Conservation (phyloP, 768 basidiomycete species). For the Macrolepiota dolichaula region DNA sequence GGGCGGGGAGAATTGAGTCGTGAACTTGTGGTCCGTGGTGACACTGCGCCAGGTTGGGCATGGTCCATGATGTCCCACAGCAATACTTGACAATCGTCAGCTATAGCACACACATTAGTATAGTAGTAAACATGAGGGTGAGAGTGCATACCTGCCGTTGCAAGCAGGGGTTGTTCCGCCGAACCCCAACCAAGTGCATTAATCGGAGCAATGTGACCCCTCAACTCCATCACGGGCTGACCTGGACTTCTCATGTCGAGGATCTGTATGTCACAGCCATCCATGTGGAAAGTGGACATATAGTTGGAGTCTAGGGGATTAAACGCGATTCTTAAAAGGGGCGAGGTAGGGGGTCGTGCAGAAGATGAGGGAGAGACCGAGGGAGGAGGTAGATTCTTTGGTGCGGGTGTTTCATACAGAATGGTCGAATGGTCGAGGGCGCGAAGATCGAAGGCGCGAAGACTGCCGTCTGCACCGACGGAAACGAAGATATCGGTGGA, state of each 20-base stretch:
- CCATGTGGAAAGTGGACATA: slow-evolving; percentile 96
- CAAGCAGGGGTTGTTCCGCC: slow-evolving; percentile 77
- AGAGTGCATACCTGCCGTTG: slow-evolving; percentile 71
- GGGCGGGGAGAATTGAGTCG: slow-evolving; percentile 79
- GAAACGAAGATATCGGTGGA: slow-evolving; percentile 98
- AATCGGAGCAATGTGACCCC: slow-evolving; percentile 76
- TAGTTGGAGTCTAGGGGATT: slow-evolving; percentile 91
- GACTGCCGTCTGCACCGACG: slow-evolving; percentile 94
- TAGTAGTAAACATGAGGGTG: not conserved
- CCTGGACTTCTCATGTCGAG: slow-evolving; percentile 97
- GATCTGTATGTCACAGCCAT: slow-evolving; percentile 85
- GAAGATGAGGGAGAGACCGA: slow-evolving; percentile 54
- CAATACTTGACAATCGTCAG: slow-evolving; percentile 91
- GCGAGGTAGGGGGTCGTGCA: slow-evolving; percentile 73
- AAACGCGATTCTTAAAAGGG: slow-evolving; percentile 84
- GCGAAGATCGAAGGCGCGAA: slow-evolving; percentile 95
- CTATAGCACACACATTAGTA: slow-evolving; percentile 36
- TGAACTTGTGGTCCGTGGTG: slow-evolving; percentile 68
- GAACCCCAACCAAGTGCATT: slow-evolving; percentile 92
- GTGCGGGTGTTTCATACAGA: slow-evolving; percentile 88
- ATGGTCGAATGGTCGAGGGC: slow-evolving; percentile 98
- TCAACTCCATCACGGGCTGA: slow-evolving; percentile 88
- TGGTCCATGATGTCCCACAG: slow-evolving; percentile 83
- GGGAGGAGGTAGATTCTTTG: slow-evolving; percentile 64
- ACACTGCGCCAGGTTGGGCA: slow-evolving; percentile 52